phyloP scores from a whole-genome alignment of 2,329 filamentous ascomycete species.

The Colletotrichum incanum region DNA sequence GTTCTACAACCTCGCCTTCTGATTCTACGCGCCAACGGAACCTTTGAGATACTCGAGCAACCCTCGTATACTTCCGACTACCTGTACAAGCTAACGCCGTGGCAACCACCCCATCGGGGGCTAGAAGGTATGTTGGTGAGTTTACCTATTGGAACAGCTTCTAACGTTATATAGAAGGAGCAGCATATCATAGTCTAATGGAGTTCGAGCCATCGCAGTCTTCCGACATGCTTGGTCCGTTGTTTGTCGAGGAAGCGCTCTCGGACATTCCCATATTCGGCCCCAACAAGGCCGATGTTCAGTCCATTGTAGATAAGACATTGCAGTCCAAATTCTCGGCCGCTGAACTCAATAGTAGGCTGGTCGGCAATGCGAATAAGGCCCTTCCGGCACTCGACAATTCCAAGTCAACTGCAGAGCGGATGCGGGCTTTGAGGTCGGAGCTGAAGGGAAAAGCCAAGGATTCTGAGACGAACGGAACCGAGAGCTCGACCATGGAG shows the following conservation, averaged over 20 bases:
- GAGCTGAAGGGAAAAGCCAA: conserved; percentile 41
- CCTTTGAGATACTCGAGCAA: conserved; percentile 74
- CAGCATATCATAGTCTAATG: conserved; percentile 70
- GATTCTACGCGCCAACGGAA: conserved; percentile 72
- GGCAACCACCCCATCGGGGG: conserved; percentile 72
- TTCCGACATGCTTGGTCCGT: conserved; percentile 67
- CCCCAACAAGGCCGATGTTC: conserved; percentile 61
- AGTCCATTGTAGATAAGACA: conserved; percentile 50
- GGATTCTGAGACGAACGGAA: conserved; percentile 46
- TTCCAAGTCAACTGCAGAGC: conserved; percentile 63
- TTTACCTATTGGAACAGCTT: not conserved
- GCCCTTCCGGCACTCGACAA: conserved; percentile 58
- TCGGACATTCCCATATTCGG: conserved; percentile 72
- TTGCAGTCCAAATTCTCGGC: conserved; percentile 38
- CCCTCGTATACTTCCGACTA: conserved; percentile 72
- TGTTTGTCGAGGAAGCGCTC: conserved; percentile 68
- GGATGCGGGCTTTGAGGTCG: conserved; percentile 63
- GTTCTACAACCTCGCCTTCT: conserved; percentile 71
- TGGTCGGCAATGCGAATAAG: conserved; percentile 12
- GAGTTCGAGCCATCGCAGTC: conserved; percentile 71
- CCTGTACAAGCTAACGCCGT: conserved; percentile 73
- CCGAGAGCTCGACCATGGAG: conserved; percentile 35
- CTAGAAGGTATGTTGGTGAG: conserved; percentile 63
- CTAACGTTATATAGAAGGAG: conserved; percentile 60
- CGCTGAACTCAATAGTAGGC: conserved; percentile 26